Percentiles rank a stretch among this genome's conserved stretches.
Evolutionary conservation across 2,329 filamentous ascomycete genomes (phyloP).

Genomic region (Ophiosphaerella korrae): DNA sequence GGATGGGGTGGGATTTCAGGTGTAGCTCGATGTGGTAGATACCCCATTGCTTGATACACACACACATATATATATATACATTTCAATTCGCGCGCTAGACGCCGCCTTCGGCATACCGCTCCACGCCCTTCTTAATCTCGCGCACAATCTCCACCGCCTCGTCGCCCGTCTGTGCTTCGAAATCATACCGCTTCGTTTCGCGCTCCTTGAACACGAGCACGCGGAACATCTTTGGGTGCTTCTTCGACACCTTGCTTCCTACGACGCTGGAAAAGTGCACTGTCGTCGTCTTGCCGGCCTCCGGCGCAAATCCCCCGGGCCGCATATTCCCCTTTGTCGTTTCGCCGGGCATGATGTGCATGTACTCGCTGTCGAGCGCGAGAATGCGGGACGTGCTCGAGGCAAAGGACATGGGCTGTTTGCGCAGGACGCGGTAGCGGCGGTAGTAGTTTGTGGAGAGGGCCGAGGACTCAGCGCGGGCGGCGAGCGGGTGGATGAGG

Average conservation of each 20-base stretch:
- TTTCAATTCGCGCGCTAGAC: slow-evolving; percentile 14
- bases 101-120: slow-evolving; percentile 63
- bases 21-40: slow-evolving; percentile 9
- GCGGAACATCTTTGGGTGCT: slow-evolving; percentile 81
- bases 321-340: slow-evolving; percentile 56
- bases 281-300: slow-evolving; percentile 70
- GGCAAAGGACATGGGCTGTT: slow-evolving; percentile 81
- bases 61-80: too few species aligned
- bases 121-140: slow-evolving; percentile 77
- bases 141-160: slow-evolving; percentile 80
- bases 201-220: slow-evolving; percentile 76
- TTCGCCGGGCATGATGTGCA: slow-evolving; percentile 76
- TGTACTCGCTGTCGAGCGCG: slow-evolving; percentile 82
- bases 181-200: slow-evolving; percentile 82
- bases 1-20: slow-evolving; percentile 77
- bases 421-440: slow-evolving; percentile 79
- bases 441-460: slow-evolving; percentile 62
- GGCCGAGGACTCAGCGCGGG: slow-evolving; percentile 54
- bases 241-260: slow-evolving; percentile 78
- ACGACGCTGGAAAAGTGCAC: slow-evolving; percentile 83
- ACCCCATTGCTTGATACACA: too few species aligned
- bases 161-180: slow-evolving; percentile 73
- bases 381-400: slow-evolving; percentile 76
- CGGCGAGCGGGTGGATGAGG: slow-evolving; percentile 66
- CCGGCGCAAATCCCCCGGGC: slow-evolving; percentile 16